Evolutionary conservation across 805 yeast species (phyloP).

Genomic region (Wickerhamiella qilinensis): DNA sequence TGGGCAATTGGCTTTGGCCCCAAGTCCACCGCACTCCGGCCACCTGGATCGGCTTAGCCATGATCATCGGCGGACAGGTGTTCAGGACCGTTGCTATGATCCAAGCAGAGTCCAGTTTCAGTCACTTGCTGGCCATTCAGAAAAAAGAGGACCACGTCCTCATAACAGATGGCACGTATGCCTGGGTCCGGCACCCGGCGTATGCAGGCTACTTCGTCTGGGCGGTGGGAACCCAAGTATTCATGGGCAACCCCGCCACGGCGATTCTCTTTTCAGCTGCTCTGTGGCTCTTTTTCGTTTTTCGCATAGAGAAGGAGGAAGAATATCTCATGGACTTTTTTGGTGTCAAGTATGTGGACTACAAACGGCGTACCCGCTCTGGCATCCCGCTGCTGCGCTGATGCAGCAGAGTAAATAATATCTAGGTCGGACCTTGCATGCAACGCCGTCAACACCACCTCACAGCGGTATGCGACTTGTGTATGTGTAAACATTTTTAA

Average conservation of each 20-base stretch:
- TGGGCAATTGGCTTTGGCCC: constrained; percentile 26
- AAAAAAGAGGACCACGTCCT: constrained; percentile 42
- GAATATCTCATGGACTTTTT: constrained; percentile 46
- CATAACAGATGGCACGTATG: constrained; percentile 61
- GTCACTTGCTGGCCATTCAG: constrained; percentile 52
- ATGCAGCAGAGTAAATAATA: too few relatives aligned
- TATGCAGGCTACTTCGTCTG: constrained; percentile 86
- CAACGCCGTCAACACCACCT: too few relatives aligned
- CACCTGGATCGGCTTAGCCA: constrained; percentile 30
- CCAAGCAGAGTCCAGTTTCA: constrained; percentile 74
- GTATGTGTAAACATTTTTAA: too few relatives aligned
- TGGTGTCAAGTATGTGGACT: constrained; percentile 44
- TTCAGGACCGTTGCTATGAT: constrained; percentile 68
- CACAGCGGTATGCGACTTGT: too few relatives aligned
- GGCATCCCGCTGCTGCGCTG: constrained; percentile 47
- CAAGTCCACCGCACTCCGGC: constrained; percentile 8
- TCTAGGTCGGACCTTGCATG: too few relatives aligned
- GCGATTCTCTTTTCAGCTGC: constrained; percentile 36
- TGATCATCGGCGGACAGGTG: constrained; percentile 46
- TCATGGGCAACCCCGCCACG: constrained; percentile 51
- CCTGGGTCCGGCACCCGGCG: constrained; percentile 65
- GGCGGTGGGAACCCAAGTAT: constrained; percentile 74
- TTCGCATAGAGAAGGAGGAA: constrained; percentile 60
- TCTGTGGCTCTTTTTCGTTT: constrained; percentile 51
- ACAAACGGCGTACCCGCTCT: constrained; percentile 33